Evolutionary conservation across 2,329 filamentous ascomycete species (phyloP), one percentile per base, ranked within the genome.

Genomic region (Pezicula radicicola): DNA sequence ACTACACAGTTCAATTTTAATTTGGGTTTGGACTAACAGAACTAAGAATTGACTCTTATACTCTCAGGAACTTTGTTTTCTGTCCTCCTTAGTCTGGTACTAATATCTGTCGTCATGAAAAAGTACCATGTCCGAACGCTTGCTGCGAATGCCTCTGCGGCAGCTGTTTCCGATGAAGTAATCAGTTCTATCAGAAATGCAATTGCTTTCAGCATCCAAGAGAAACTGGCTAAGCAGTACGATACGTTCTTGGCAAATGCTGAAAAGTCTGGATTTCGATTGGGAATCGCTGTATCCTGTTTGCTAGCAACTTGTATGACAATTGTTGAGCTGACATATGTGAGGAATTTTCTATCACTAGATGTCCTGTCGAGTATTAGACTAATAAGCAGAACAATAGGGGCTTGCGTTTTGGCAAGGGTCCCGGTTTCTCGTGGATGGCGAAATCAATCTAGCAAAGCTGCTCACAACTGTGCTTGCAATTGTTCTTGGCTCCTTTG

Each of bases 401-500:
- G 55, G 45, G 16, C 33, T 55, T 25, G 49, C 53, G 6, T 56
- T 55, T 18, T 56, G 55, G 53, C 8, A 41, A 21, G 55, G 52
- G 7, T 33, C 27, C 18, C 41, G 35, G 18, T 50, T 53, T 37
- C 25, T 56, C 10, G 47, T 52, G 13, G 16, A 45, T 4, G 55
- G 53, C 7, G 46, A 50, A 19, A 40, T 43, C 10, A 50, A 13
- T 13, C 13, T 57, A 12, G 25, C 49, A n/a, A 36, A 49, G 6
- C 3, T 53, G 4, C 12, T 57, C 9, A 53, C 46, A 2, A 45
- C 33, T 28, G 13, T 55, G 4, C 15, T 55, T 13, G 36, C 53
- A 25, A 44, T 55, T 15, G 46, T 55, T 7, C 16, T 57, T 15
- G 93, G 91, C 46, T 89, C 91, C 6, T 94, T 96, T 70, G 89